Conservation (phyloP, 345 rosid species). For the Brassica rapa region DNA sequence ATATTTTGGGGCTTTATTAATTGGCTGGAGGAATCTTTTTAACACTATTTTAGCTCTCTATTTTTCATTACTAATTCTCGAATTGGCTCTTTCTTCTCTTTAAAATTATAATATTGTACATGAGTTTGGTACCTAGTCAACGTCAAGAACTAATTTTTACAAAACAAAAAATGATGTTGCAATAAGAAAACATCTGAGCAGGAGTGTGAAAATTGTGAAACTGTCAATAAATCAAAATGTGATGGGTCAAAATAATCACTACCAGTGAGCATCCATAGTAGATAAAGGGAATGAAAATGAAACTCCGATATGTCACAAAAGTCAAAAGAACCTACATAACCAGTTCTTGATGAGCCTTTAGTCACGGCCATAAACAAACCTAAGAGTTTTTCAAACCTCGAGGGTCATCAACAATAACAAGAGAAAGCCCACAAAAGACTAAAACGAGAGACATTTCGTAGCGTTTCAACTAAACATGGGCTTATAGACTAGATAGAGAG, state of each 20-base stretch:
- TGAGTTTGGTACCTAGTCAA: constrained; percentile 27
- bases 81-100: not conserved
- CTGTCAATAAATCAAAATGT: not conserved
- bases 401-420: not conserved
- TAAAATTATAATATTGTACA: not conserved
- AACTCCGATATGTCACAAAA: not conserved
- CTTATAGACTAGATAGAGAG: constrained; percentile 7
- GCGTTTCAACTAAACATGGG: not conserved
- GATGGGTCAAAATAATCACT: not conserved
- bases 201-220: not conserved
- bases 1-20: constrained; percentile 1
- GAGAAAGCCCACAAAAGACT: not conserved
- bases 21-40: constrained; percentile 20
- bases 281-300: not conserved
- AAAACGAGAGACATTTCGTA: not conserved
- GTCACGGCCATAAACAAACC: constrained; percentile 14
- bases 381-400: not conserved
- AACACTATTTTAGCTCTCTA: not conserved
- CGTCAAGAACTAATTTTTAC: constrained; percentile 2
- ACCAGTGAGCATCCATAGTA: not conserved
- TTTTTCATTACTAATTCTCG: not conserved
- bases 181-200: not conserved
- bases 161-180: not conserved
- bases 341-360: not conserved
- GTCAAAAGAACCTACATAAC: constrained; percentile 21